Evolutionary conservation across 1,284 basidiomycete genomes (phyloP).

Genomic region (Melanopsichium pennsylvanicum): DNA sequence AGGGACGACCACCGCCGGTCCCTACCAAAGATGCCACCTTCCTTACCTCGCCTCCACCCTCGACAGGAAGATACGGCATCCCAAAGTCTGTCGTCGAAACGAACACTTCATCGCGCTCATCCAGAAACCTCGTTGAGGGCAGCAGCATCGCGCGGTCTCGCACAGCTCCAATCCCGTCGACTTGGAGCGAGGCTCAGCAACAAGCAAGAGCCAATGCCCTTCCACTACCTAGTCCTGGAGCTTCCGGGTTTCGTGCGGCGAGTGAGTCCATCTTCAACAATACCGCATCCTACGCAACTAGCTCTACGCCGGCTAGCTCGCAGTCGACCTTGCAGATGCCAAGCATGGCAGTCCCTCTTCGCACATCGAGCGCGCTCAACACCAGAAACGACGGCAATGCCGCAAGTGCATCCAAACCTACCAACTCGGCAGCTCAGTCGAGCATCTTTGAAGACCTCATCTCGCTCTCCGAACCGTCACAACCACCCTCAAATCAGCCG

Average conservation of each 20-base stretch:
- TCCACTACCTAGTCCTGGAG: slow-evolving; percentile 17
- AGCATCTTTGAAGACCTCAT: slow-evolving; percentile 52
- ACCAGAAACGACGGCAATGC: slow-evolving; percentile 4
- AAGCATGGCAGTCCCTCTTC: slow-evolving; percentile 12
- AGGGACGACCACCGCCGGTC: slow-evolving; percentile 50
- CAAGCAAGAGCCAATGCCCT: slow-evolving; percentile 28
- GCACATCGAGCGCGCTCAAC: slow-evolving; percentile 36
- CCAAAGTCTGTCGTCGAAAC: slow-evolving; percentile 10
- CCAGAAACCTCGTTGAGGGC: slow-evolving; percentile 3
- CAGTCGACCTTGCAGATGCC: slow-evolving; percentile 16
- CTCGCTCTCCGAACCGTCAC: slow-evolving; percentile 24
- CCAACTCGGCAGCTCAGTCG: slow-evolving; percentile 22
- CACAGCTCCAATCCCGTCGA: slow-evolving; percentile 50
- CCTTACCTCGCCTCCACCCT: slow-evolving; percentile 24
- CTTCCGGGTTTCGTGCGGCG: slow-evolving; percentile 8
- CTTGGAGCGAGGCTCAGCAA: slow-evolving; percentile 48
- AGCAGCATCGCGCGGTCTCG: slow-evolving; percentile 44
- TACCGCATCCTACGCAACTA: neutral
- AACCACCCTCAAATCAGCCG: slow-evolving; percentile 20
- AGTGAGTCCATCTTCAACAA: slow-evolving; percentile 5
- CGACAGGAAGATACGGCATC: neutral
- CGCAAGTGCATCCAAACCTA: slow-evolving; percentile 5
- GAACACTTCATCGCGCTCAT: slow-evolving; percentile 1
- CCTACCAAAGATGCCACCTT: slow-evolving; percentile 52
- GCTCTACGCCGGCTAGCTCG: slow-evolving; percentile 1